Evolutionary conservation across 2,329 filamentous ascomycete species (phyloP).

Genomic region (Akanthomyces uredinophilus): DNA sequence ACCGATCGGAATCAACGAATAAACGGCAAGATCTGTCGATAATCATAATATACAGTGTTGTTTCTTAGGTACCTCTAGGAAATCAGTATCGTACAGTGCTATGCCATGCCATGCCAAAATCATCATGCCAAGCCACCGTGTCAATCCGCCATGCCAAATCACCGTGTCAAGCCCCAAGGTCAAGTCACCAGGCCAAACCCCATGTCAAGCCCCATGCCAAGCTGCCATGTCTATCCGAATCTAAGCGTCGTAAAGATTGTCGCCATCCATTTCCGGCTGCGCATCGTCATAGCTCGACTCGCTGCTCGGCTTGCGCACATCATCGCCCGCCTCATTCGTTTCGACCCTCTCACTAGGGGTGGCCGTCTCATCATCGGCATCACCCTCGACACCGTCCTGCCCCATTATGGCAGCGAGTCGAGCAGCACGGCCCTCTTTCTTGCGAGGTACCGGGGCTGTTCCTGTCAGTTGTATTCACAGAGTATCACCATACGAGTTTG

Average conservation of each 20-base stretch:
- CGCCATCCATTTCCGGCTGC: background rate
- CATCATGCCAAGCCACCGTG: too few relatives aligned
- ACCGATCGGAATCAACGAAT: too few relatives aligned
- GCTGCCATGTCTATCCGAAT: background rate
- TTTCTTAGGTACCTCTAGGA: background rate
- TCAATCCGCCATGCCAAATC: too few relatives aligned
- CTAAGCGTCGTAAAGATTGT: background rate
- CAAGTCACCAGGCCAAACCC: too few relatives aligned
- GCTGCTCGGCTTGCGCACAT: conserved; percentile 3
- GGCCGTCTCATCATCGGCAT: conserved; percentile 4
- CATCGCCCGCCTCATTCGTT: conserved; percentile 4
- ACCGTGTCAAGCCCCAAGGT: too few relatives aligned
- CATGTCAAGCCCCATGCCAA: too few relatives aligned
- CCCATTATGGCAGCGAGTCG: conserved; percentile 49
- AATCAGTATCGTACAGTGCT: conserved; percentile 5
- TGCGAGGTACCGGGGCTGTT: conserved; percentile 46
- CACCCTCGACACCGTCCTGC: conserved; percentile 27
- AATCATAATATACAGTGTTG: background rate
- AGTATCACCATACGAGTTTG: background rate
- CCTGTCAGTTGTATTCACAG: conserved; percentile 16
- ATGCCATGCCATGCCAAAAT: background rate
- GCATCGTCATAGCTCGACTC: conserved; percentile 5
- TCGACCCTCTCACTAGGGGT: conserved; percentile 10
- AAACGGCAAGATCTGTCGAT: background rate
- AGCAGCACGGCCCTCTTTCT: conserved; percentile 52